These are phyloP conservation scores for Apocynum venetum DNA, from an alignment of 257 asterid species.

Conservation along the genomic window DNA sequence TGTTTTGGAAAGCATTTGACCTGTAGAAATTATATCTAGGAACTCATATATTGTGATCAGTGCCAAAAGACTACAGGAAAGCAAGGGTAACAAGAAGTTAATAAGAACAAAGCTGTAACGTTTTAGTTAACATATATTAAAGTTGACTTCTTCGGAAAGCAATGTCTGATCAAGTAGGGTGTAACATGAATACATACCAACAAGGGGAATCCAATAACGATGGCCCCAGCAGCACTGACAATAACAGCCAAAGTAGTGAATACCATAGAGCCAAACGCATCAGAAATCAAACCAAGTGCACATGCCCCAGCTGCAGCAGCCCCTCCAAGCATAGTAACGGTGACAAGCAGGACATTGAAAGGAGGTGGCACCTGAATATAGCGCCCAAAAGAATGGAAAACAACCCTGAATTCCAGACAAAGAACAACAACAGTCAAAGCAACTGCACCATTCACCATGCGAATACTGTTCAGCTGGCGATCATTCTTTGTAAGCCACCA, in stretches of 20 bases:
- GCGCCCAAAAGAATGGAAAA: conserved; percentile 91
- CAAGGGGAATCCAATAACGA: conserved; percentile 84
- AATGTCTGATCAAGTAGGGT: background rate
- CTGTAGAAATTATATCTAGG: background rate
- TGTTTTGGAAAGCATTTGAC: background rate
- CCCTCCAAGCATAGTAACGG: conserved; percentile 89
- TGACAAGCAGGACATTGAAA: conserved; percentile 74
- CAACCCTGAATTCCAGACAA: conserved; percentile 92
- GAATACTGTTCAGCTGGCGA: conserved; percentile 70
- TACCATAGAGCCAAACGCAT: conserved; percentile 64
- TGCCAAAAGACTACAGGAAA: background rate
- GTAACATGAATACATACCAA: conserved; percentile 47
- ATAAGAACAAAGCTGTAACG: background rate
- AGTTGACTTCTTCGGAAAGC: background rate
- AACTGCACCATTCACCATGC: conserved; percentile 80
- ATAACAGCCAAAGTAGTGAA: conserved; percentile 66
- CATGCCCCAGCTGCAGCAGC: conserved; percentile 77
- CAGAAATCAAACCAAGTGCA: conserved; percentile 84
- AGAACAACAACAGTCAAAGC: conserved; percentile 69
- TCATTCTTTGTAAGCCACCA: conserved; percentile 98
- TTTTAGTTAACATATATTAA: background rate
- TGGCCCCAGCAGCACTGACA: conserved; percentile 92
- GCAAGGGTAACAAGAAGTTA: background rate
- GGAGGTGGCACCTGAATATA: conserved; percentile 98
- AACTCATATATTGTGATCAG: background rate